Conservation (phyloP, 371 early-diverging fungal species). For the Coemansia sp. region DNA sequence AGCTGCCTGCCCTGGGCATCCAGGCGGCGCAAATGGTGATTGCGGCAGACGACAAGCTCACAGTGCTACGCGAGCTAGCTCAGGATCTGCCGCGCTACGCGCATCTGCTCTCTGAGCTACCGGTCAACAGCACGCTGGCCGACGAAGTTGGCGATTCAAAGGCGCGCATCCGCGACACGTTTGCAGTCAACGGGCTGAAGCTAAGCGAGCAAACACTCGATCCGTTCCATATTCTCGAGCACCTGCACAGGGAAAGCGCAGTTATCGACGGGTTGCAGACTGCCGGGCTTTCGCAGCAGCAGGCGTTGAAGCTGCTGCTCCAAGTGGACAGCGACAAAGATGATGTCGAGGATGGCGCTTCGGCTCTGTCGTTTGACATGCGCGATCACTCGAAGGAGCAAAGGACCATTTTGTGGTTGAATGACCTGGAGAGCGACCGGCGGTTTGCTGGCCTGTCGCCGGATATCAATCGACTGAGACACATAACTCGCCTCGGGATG, state of each 20-base stretch:
- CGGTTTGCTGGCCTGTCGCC: slow-evolving; percentile 72
- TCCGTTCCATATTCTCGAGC: slow-evolving; percentile 47
- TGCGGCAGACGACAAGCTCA: slow-evolving; percentile 56
- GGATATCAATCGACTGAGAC: slow-evolving; percentile 56
- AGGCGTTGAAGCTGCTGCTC: slow-evolving; percentile 67
- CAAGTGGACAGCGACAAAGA: neutral
- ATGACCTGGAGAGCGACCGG: slow-evolving; percentile 82
- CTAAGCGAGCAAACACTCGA: slow-evolving; percentile 27
- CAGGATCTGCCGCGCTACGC: slow-evolving; percentile 88
- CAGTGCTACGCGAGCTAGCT: slow-evolving; percentile 60
- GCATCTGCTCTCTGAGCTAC: slow-evolving; percentile 60
- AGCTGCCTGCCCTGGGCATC: slow-evolving; percentile 60
- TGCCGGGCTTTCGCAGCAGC: slow-evolving; percentile 57
- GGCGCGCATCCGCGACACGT: neutral
- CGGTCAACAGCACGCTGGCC: slow-evolving; percentile 33
- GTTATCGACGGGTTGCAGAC: slow-evolving; percentile 53
- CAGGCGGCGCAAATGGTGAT: slow-evolving; percentile 70
- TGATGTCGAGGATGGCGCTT: slow-evolving; percentile 5
- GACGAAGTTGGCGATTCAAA: slow-evolving; percentile 2
- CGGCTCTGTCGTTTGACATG: slow-evolving; percentile 65
- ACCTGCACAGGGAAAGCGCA: slow-evolving; percentile 52
- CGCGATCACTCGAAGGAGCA: slow-evolving; percentile 60
- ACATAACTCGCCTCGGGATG: slow-evolving; percentile 66
- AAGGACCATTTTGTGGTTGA: slow-evolving; percentile 74
- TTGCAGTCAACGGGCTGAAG: slow-evolving; percentile 44